Conservation (phyloP, 805 yeast genomes). For the Lachancea meyersii region DNA sequence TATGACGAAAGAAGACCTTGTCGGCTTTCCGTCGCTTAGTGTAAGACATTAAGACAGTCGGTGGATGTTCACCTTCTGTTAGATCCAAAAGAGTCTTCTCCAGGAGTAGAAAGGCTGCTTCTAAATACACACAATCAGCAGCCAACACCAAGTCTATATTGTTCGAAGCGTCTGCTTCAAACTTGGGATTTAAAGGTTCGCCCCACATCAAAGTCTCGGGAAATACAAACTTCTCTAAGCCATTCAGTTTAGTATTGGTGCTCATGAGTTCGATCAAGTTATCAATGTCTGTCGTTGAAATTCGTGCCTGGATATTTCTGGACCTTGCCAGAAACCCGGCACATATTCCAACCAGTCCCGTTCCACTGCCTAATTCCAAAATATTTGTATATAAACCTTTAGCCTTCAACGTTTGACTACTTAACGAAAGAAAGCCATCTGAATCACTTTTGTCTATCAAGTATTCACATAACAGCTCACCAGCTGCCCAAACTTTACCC, state of each 20-base stretch:
- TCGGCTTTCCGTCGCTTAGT: conserved; percentile 47
- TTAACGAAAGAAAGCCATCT: conserved; percentile 8
- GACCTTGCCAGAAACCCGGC: conserved; percentile 23
- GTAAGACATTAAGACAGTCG: conserved; percentile 47
- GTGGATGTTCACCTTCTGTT: conserved; percentile 31
- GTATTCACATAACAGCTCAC: conserved; percentile 46
- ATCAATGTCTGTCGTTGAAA: conserved; percentile 46
- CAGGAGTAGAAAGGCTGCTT: conserved; percentile 46
- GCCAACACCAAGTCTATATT: conserved; percentile 45
- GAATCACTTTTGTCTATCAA: conserved; percentile 29
- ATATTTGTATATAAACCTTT: conserved; percentile 26
- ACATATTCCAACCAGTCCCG: conserved; percentile 48
- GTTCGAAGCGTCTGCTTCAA: conserved; percentile 31
- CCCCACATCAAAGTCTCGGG: conserved; percentile 45
- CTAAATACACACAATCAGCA: conserved; percentile 56
- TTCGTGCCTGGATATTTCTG: conserved; percentile 25
- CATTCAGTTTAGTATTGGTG: conserved; percentile 39
- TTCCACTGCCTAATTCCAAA: conserved; percentile 53
- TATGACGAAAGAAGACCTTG: conserved; percentile 28
- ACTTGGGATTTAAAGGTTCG: conserved; percentile 11
- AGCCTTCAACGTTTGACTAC: background rate
- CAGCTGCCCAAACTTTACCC: conserved; percentile 60
- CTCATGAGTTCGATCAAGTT: conserved; percentile 44
- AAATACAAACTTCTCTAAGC: conserved; percentile 31
- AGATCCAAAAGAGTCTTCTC: conserved; percentile 45